Conservation (phyloP, 31 red algal species). For the Odonthalia washingtoniensis region DNA sequence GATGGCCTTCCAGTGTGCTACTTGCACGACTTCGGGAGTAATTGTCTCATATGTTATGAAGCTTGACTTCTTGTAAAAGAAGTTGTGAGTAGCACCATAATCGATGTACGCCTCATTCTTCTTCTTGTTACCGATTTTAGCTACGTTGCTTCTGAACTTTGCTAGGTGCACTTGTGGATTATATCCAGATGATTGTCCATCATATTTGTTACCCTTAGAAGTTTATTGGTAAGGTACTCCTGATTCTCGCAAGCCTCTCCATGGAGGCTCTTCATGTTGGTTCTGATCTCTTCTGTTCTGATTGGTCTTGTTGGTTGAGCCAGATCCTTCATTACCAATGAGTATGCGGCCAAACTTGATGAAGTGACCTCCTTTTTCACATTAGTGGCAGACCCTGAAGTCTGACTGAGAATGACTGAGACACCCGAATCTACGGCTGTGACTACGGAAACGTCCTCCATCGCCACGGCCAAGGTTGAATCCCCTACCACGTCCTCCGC, state of each 20-base stretch:
- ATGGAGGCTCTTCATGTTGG: not conserved
- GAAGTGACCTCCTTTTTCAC: not conserved
- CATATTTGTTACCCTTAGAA: not conserved
- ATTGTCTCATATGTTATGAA: slow-evolving; percentile 24
- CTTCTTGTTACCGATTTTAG: not conserved
- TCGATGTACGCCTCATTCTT: slow-evolving; percentile 12
- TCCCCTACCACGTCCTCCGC: not conserved
- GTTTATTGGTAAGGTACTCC: not conserved
- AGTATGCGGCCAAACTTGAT: not conserved
- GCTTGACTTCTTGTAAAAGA: not conserved
- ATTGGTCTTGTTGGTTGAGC: not conserved
- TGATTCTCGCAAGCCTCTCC: not conserved
- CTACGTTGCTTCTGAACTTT: not conserved
- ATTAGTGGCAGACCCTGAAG: not conserved
- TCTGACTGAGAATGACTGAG: not conserved
- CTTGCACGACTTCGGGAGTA: not conserved
- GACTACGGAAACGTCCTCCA: not conserved
- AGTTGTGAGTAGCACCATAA: slow-evolving; percentile 10
- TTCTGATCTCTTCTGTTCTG: not conserved
- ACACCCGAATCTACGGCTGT: not conserved
- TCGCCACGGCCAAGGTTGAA: not conserved
- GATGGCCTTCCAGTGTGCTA: not conserved
- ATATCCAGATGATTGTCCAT: not conserved
- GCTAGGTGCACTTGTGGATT: not conserved
- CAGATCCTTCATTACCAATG: not conserved